Evolutionary conservation across 1,284 basidiomycete species (phyloP), one percentile per base, ranked within the genome.

Genomic region (Acaromyces ingoldii): DNA sequence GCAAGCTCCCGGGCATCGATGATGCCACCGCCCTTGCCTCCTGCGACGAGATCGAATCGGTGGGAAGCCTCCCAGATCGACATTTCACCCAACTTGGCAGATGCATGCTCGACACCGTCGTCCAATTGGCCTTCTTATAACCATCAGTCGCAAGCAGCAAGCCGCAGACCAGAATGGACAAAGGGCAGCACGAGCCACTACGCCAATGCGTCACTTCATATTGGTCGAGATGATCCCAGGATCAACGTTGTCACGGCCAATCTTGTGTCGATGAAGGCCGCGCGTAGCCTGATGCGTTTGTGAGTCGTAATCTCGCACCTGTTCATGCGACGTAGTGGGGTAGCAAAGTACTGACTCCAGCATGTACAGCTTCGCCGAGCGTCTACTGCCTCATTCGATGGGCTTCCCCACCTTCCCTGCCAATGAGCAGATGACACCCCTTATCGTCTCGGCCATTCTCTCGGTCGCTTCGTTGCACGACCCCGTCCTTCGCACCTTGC

Each of bases 371-470:
- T 70, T 70, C 49, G 64, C 64, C n/a, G 56, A 65, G 13, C 53
- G 54, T 39, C 46, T 68, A 38, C 66, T 66, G 31, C 66, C 63
- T 1, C 67, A 70, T 39, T 67, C 53, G 26, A 68, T 70, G 26
- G 67, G 67, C 26, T 70, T 70, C 30, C 67, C 67, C 1, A 52
- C 67, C 4, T 70, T 62, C 39, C 64, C 64, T 9, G 62, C 67
- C 10, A 58, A 53, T 34, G 67, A 67, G 51, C 36, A 60, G 36
- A 65, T 70, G 67, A 70, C 67, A 7, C 67, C 65, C 38, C 55
- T 69, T 28, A 70, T 70, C 64, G 64, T 68, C 43, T 57, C 65
- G 0, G 60, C 57, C 37, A 64, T 70, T 43, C 49, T 68, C 3
- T 64, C 62, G 53, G 63, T 65, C n/a, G 53, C 64, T 17, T 59